Conservation (phyloP, 2,329 filamentous ascomycete species). For the Alternaria longipes region DNA sequence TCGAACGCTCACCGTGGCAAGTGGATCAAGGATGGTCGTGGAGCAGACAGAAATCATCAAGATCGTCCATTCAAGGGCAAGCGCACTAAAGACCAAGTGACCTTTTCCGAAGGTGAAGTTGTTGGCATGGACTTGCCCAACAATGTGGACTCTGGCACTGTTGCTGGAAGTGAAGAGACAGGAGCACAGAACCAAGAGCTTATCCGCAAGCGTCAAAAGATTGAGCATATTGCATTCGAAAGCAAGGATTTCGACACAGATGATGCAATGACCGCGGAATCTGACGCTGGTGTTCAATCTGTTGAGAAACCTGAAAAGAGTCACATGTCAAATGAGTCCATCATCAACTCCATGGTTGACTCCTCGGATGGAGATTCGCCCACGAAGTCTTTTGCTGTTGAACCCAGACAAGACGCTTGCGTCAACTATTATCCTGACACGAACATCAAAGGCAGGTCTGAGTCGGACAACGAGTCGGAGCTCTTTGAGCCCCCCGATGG, state of each 20-base stretch:
- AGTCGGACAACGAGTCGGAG: background rate
- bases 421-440: background rate
- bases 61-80: background rate
- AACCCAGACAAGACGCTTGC: background rate
- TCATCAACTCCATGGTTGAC: background rate
- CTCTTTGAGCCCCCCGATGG: background rate
- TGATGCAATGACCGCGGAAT: background rate
- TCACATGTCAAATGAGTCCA: background rate
- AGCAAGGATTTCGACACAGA: background rate
- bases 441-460: background rate
- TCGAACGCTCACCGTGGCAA: conserved; percentile 18
- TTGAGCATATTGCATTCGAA: background rate
- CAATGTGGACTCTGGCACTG: background rate
- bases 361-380: background rate
- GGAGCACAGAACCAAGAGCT: background rate
- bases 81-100: background rate
- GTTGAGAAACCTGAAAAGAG: background rate
- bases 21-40: conserved; percentile 20
- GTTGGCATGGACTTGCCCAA: background rate
- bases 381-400: background rate
- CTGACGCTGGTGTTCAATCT: background rate
- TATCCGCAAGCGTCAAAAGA: conserved; percentile 5
- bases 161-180: background rate
- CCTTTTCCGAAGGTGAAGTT: background rate
- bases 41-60: conserved; percentile 11